Conservation (phyloP, 208 protist species). For the Trypanosomatidae sp. region DNA sequence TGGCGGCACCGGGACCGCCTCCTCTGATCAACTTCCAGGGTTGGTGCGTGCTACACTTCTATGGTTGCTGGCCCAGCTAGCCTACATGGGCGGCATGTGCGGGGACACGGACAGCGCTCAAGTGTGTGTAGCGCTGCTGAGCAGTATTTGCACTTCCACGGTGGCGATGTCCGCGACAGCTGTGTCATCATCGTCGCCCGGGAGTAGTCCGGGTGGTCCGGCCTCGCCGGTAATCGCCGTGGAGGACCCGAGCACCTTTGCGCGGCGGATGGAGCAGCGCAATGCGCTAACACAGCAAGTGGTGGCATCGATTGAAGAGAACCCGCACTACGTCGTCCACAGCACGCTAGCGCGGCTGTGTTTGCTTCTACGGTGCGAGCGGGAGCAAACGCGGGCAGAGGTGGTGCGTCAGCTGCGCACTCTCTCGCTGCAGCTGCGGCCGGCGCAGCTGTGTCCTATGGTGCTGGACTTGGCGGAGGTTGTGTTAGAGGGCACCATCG, state of each 20-base stretch:
- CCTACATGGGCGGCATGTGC: slow-evolving; percentile 83
- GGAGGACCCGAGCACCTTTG: neutral
- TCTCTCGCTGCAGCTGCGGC: slow-evolving; percentile 65
- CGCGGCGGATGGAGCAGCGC: slow-evolving; percentile 10
- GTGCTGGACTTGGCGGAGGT: slow-evolving; percentile 53
- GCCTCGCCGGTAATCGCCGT: slow-evolving; percentile 11
- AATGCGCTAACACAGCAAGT: slow-evolving; percentile 33
- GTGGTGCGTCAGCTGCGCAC: slow-evolving; percentile 62
- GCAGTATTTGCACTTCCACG: slow-evolving; percentile 59
- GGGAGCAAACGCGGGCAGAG: slow-evolving; percentile 69
- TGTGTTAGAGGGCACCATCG: slow-evolving; percentile 59
- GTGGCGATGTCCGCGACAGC: slow-evolving; percentile 27
- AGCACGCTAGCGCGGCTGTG: slow-evolving; percentile 59
- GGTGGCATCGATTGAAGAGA: slow-evolving; percentile 24
- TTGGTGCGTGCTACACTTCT: slow-evolving; percentile 39
- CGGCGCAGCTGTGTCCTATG: slow-evolving; percentile 38
- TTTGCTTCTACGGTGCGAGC: slow-evolving; percentile 59
- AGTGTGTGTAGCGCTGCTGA: slow-evolving; percentile 74
- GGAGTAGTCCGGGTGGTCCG: neutral
- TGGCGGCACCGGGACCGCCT: slow-evolving; percentile 23
- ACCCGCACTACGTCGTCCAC: slow-evolving; percentile 33
- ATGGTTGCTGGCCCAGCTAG: slow-evolving; percentile 64
- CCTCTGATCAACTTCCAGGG: slow-evolving; percentile 29
- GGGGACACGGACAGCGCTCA: slow-evolving; percentile 70
- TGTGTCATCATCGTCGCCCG: slow-evolving; percentile 2